Percentiles rank a stretch among this genome's conserved stretches.
Evolutionary conservation across 1,284 basidiomycete species (phyloP).

Genomic region (Malassezia dermatis): DNA sequence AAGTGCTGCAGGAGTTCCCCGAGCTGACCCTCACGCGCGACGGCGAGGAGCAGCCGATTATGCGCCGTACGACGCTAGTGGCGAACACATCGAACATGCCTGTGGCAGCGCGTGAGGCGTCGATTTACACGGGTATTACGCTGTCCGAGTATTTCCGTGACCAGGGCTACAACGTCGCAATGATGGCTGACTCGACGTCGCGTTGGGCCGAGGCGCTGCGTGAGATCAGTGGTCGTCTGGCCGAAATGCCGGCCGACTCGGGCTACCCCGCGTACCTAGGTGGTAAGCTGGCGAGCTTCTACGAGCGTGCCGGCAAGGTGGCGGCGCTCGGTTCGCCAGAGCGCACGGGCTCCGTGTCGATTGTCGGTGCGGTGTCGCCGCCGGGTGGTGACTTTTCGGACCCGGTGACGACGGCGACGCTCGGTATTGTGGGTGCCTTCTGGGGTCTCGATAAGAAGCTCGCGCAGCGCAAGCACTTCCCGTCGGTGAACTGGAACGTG

Average conservation of each 20-base stretch:
- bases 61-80: slow-evolving; percentile 98
- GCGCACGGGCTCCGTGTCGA: slow-evolving; percentile 85
- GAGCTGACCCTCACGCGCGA: slow-evolving; percentile 81
- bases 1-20: slow-evolving; percentile 93
- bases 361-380: slow-evolving; percentile 96
- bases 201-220: slow-evolving; percentile 98
- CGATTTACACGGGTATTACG: slow-evolving; percentile 99
- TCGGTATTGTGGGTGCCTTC: slow-evolving; percentile 98
- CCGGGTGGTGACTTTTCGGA: slow-evolving; percentile 99
- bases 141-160: slow-evolving; percentile 99
- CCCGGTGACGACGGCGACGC: slow-evolving; percentile 90
- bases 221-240: slow-evolving; percentile 97
- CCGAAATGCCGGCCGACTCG: slow-evolving; percentile 99
- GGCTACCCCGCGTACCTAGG: slow-evolving; percentile 88
- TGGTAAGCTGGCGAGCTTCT: slow-evolving; percentile 93
- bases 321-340: slow-evolving; percentile 79
- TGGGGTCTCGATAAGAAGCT: slow-evolving; percentile 68
- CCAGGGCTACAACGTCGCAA: slow-evolving; percentile 91
- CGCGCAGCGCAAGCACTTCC: slow-evolving; percentile 95
- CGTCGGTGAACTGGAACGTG: slow-evolving; percentile 95
- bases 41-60: slow-evolving; percentile 91
- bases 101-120: slow-evolving; percentile 96
- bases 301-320: slow-evolving; percentile 97
- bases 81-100: slow-evolving; percentile 99
- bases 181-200: slow-evolving; percentile 99